These are phyloP conservation scores for Boletus reticuloceps DNA, from an alignment of 768 basidiomycete species.

Conservation along the genomic window DNA sequence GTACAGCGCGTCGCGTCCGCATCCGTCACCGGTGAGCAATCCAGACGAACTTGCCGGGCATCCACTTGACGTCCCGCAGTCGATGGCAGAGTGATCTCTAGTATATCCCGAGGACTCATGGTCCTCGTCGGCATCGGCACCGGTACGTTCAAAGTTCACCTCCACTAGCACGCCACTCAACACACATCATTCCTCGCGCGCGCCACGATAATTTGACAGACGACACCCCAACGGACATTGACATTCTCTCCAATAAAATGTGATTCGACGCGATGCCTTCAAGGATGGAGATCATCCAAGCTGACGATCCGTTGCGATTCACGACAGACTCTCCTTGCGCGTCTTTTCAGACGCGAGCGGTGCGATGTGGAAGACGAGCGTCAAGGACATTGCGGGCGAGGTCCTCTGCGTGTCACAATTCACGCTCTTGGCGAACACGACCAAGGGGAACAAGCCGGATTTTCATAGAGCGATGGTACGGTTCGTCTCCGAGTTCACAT, in stretches of 20 bases:
- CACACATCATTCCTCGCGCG: neutral
- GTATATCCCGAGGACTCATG: conserved; percentile 83
- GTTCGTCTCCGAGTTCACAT: conserved; percentile 15
- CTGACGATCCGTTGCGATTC: conserved; percentile 2
- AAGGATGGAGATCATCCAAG: neutral
- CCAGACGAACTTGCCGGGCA: neutral
- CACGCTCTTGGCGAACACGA: conserved; percentile 82
- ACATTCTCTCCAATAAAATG: conserved; percentile 81
- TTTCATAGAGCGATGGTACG: conserved; percentile 90
- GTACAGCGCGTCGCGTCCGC: conserved; percentile 82
- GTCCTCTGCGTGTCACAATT: conserved; percentile 95
- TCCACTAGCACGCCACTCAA: conserved; percentile 1
- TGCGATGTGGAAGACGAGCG: conserved; percentile 82
- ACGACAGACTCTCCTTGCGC: conserved; percentile 61
- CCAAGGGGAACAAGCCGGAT: conserved; percentile 88
- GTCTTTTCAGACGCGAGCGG: conserved; percentile 64
- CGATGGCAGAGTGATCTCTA: conserved; percentile 73
- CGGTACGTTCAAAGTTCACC: conserved; percentile 42
- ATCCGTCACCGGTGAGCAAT: conserved; percentile 69
- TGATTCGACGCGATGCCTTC: conserved; percentile 30
- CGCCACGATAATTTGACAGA: conserved; percentile 41
- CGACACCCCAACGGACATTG: conserved; percentile 74
- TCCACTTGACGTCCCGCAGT: conserved; percentile 47
- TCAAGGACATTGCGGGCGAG: conserved; percentile 87
- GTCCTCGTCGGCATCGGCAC: conserved; percentile 86